Percentiles rank a stretch among this genome's conserved stretches.
Conservation (phyloP, 768 basidiomycete genomes). For the Mycena amicta region DNA sequence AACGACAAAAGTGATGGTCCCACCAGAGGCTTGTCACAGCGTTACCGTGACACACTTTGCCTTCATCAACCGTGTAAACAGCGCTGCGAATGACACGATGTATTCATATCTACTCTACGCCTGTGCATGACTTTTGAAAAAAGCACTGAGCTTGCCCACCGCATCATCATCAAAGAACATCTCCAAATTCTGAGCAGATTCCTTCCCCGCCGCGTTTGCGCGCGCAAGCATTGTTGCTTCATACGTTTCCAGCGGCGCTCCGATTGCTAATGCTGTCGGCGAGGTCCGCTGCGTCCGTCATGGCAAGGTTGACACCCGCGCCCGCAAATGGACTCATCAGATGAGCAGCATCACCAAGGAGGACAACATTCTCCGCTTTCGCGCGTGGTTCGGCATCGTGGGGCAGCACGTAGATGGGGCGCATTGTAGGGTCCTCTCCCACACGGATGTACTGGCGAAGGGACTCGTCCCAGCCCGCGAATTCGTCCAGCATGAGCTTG, state of each 20-base stretch:
- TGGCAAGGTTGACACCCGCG: slow-evolving; percentile 37
- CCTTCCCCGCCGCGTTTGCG: background rate
- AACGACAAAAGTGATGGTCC: too few species aligned
- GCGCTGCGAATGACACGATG: too few species aligned
- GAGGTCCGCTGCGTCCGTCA: slow-evolving; percentile 26
- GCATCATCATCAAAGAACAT: background rate
- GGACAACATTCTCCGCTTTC: background rate
- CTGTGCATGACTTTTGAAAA: too few species aligned
- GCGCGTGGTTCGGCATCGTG: background rate
- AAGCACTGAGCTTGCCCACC: background rate
- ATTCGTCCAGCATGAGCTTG: background rate
- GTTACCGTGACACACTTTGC: too few species aligned
- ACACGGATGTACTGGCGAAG: slow-evolving; percentile 1
- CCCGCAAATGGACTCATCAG: slow-evolving; percentile 39
- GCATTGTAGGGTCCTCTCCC: background rate
- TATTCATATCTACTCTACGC: too few species aligned
- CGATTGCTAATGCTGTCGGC: background rate
- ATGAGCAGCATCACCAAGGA: slow-evolving; percentile 39
- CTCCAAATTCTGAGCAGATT: background rate
- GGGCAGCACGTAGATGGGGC: slow-evolving; percentile 2
- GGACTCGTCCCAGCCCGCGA: background rate
- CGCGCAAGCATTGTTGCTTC: background rate
- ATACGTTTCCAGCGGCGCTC: background rate
- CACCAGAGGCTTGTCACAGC: too few species aligned
- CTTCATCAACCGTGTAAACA: too few species aligned